Conservation (phyloP, 768 basidiomycete genomes). For the Nevesoporus exiguus region DNA sequence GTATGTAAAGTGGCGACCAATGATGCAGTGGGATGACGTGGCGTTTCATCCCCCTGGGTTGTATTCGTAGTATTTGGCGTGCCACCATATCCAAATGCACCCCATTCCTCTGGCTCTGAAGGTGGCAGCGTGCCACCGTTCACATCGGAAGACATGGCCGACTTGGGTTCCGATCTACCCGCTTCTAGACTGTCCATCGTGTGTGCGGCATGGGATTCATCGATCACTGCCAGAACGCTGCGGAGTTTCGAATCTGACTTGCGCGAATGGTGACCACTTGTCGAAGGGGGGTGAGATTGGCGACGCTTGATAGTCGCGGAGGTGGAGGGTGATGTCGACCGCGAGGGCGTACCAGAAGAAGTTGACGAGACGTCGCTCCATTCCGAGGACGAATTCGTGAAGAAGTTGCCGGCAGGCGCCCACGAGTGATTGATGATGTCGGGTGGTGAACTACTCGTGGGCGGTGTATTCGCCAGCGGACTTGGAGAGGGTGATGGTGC, state of each 20-base stretch:
- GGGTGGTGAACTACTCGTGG: slow-evolving; percentile 34
- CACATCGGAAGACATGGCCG: slow-evolving; percentile 28
- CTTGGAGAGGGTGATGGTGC: slow-evolving; percentile 57
- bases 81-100: slow-evolving; percentile 39
- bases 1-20: slow-evolving; percentile 19
- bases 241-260: slow-evolving; percentile 68
- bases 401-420: slow-evolving; percentile 46
- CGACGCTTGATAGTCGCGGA: slow-evolving; percentile 40
- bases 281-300: slow-evolving; percentile 48
- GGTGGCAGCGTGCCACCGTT: slow-evolving; percentile 20
- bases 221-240: slow-evolving; percentile 67
- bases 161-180: slow-evolving; percentile 17
- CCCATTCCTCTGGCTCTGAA: slow-evolving; percentile 37
- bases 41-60: slow-evolving; percentile 41
- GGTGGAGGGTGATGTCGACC: slow-evolving; percentile 50
- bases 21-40: slow-evolving; percentile 38
- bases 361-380: slow-evolving; percentile 48
- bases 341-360: slow-evolving; percentile 40
- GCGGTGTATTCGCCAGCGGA: slow-evolving; percentile 48
- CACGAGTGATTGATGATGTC: slow-evolving; percentile 42
- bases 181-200: slow-evolving; percentile 24
- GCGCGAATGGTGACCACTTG: slow-evolving; percentile 39
- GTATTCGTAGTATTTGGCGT: slow-evolving; percentile 33
- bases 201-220: slow-evolving; percentile 49
- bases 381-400: slow-evolving; percentile 50